Conservation (phyloP, 352 stramenopile genomes). For the Phytophthora cactorum region DNA sequence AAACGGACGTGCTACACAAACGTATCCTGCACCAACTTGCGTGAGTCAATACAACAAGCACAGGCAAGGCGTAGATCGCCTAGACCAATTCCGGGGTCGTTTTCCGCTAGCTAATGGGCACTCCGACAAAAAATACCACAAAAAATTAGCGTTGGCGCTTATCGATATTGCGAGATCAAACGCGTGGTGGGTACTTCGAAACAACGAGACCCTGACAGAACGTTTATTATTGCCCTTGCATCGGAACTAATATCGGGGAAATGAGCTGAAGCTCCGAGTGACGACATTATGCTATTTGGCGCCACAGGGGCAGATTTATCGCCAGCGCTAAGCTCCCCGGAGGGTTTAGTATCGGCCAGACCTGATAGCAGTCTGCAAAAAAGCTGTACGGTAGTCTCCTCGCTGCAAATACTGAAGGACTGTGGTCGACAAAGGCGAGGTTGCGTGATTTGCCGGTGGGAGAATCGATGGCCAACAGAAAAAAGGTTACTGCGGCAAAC, state of each 20-base stretch:
- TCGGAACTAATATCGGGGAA: constrained; percentile 15
- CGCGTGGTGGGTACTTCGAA: neutral
- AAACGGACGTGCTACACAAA: neutral
- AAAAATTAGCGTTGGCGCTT: constrained; percentile 12
- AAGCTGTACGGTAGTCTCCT: constrained; percentile 6
- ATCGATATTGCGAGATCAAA: constrained; percentile 18
- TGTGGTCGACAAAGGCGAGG: constrained; percentile 4
- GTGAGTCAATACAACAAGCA: constrained; percentile 15
- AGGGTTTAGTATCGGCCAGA: neutral
- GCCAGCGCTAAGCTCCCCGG: neutral
- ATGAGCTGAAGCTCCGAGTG: constrained; percentile 3
- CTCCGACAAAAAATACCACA: constrained; percentile 21
- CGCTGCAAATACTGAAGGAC: neutral
- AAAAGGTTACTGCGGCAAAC: constrained; percentile 32
- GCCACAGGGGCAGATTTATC: neutral
- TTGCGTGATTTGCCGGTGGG: constrained; percentile 32
- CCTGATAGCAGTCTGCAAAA: constrained; percentile 8
- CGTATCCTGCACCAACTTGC: constrained; percentile 10
- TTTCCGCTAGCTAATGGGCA: constrained; percentile 16
- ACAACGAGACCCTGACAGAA: constrained; percentile 3
- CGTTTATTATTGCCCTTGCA: constrained; percentile 15
- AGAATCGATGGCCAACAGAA: constrained; percentile 23
- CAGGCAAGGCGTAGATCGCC: constrained; percentile 17
- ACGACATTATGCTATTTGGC: neutral
- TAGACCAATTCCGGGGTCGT: constrained; percentile 13